Evolutionary conservation across 2,329 filamentous ascomycete genomes (phyloP).

Genomic region (Penicillium sp.): DNA sequence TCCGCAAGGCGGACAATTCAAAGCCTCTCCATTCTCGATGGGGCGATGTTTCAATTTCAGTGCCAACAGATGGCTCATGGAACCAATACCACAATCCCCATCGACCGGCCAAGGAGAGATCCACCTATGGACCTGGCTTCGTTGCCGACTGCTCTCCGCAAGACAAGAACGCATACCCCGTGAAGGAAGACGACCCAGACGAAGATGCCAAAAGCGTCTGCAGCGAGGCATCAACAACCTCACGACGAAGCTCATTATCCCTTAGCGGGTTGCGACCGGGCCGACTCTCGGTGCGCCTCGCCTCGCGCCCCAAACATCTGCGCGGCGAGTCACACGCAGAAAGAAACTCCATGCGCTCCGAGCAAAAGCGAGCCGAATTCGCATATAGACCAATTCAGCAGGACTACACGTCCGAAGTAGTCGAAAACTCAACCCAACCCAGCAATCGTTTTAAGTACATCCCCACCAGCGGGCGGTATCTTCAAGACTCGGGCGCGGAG

Average conservation of each 20-base stretch:
- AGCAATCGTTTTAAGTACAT: conserved; percentile 34
- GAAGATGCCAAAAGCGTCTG: conserved; percentile 13
- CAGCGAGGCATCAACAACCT: conserved; percentile 1
- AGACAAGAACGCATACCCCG: background rate
- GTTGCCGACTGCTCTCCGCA: conserved; percentile 23
- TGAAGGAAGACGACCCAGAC: conserved; percentile 7
- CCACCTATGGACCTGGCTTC: conserved; percentile 32
- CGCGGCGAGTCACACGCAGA: conserved; percentile 13
- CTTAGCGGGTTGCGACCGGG: conserved; percentile 25
- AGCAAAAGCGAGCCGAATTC: conserved; percentile 26
- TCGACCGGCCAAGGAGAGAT: conserved; percentile 16
- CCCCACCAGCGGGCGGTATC: conserved; percentile 28
- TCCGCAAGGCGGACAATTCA: conserved; percentile 29
- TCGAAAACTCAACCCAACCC: conserved; percentile 17
- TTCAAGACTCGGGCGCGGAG: conserved; percentile 20
- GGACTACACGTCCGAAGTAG: conserved; percentile 34
- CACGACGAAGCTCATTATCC: conserved; percentile 22
- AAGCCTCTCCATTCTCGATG: conserved; percentile 39
- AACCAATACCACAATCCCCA: conserved; percentile 35
- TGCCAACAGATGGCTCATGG: conserved; percentile 42
- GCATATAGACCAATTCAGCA: conserved; percentile 36
- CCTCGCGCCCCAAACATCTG: conserved; percentile 23
- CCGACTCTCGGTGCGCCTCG: conserved; percentile 31
- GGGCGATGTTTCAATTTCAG: conserved; percentile 41
- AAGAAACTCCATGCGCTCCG: conserved; percentile 6